Percentiles rank a stretch among this genome's conserved stretches.
phyloP scores from a whole-genome alignment of 768 basidiomycete species.

The Russula earlei region DNA sequence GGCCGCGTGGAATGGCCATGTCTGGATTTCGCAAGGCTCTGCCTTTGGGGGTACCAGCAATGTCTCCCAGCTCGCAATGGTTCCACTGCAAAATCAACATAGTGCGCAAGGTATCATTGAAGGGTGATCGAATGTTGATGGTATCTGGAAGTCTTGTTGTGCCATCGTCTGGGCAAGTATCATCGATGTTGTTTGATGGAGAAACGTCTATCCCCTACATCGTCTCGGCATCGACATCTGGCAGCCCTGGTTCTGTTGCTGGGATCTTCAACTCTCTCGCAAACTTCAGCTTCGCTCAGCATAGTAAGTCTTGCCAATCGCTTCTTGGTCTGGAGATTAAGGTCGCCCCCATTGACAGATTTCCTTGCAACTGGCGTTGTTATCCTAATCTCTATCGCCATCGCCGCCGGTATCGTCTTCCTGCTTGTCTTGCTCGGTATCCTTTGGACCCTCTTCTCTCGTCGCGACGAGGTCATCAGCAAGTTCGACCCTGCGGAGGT shows the following conservation, averaged over 20 bases:
- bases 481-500: constrained; percentile 57
- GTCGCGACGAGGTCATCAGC: constrained; percentile 61
- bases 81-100: constrained; percentile 78
- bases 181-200: constrained; percentile 85
- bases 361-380: constrained; percentile 89
- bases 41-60: constrained; percentile 46
- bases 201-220: constrained; percentile 75
- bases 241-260: constrained; percentile 59
- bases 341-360: constrained; percentile 34
- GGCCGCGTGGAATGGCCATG: constrained; percentile 72
- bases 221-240: constrained; percentile 52
- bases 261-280: constrained; percentile 78
- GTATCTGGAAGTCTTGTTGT: constrained; percentile 72
- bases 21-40: constrained; percentile 63
- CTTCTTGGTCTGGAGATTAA: constrained; percentile 6
- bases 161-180: constrained; percentile 65
- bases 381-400: constrained; percentile 95
- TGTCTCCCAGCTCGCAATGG: constrained; percentile 80
- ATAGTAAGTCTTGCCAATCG: constrained; percentile 39
- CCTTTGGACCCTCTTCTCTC: constrained; percentile 79
- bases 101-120: constrained; percentile 60
- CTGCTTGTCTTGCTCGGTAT: constrained; percentile 77
- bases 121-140: constrained; percentile 80
- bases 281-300: constrained; percentile 64
- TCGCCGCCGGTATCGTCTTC: constrained; percentile 90